Base-by-base conservation (phyloP, 2,329 filamentous ascomycete species). In the Calonectria honghensis region DNA sequence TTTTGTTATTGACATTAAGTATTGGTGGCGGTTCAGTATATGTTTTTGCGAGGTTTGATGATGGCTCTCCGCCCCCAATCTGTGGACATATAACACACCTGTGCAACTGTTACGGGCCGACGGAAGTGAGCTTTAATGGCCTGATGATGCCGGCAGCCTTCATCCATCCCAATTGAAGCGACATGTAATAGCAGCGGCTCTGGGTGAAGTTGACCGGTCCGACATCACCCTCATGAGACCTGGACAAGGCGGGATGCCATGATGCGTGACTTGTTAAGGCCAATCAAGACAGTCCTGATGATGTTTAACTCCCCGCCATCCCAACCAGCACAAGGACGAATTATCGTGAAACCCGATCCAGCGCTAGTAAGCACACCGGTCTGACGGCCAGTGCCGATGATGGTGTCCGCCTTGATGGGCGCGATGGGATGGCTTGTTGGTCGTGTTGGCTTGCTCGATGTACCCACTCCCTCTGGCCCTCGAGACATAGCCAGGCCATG, bases 401-500 rank as follows among this genome's bases (percentile, higher is more conserved):
- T 57, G 73, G 78, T 72, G 48, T 24, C 57, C 57, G 57, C 57
- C 57, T 39, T 27, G 32, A 61, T 61, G 57, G 32, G 32, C 32
- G 57, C 31, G 52, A 57, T 35, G 31, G 52, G 18, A 57, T 57
- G 35, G 54, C 16, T 24, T 37, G 32, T 24, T 59, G 10, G 41
- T 11, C 41, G 20, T n/a, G 41, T 14, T 48, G 41, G 41, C 20
- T 48, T n/a, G 45, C 45, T 48, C 3, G 45, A 48, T 24, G 57
- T 66, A 79, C 76, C 80, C 78, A 80, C 78, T 80, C 78, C 78
- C 78, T 78, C 54, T 24, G 7, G 20, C 65, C 69, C 72, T 54
- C 69, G 75, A 59, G 51, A n/a, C 31, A 20, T 3, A 32, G 31
- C 6, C 52, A 32, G 67, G 72, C 48, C 71, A 70, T 67, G 51